These are phyloP conservation scores for Leishmania major DNA, from an alignment of 208 protist genomes.

Conservation along the genomic window DNA sequence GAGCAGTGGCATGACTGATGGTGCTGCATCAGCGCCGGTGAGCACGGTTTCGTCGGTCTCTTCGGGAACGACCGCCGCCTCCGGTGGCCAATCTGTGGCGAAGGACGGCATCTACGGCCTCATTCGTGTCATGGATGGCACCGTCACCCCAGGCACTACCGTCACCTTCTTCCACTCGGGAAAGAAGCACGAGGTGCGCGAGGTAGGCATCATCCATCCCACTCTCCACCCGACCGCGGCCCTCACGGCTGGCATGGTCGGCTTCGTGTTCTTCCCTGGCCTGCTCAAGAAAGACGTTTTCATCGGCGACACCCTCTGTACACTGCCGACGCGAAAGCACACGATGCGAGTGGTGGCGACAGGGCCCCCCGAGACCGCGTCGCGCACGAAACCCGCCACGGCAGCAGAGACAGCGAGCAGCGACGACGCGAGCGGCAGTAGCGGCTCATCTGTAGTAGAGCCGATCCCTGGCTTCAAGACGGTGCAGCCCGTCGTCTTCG, in stretches of 20 bases:
- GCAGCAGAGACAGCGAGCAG: background rate
- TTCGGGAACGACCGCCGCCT: background rate
- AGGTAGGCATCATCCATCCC: constrained; percentile 96
- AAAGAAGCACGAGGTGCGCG: constrained; percentile 79
- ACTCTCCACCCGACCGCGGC: constrained; percentile 79
- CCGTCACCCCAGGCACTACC: constrained; percentile 74
- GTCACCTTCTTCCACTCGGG: constrained; percentile 68
- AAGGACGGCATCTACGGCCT: constrained; percentile 73
- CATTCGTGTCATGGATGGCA: constrained; percentile 92
- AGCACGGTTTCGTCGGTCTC: constrained; percentile 1
- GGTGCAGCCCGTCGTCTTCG: constrained; percentile 95
- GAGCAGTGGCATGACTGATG: constrained; percentile 87
- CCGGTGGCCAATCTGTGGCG: constrained; percentile 25
- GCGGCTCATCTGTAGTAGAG: constrained; percentile 17
- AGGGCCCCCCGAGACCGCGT: background rate
- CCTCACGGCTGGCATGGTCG: constrained; percentile 95
- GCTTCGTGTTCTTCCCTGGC: constrained; percentile 93
- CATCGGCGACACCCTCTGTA: constrained; percentile 96
- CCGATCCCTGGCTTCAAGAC: constrained; percentile 71
- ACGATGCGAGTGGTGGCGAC: constrained; percentile 24
- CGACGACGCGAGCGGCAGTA: background rate
- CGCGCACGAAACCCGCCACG: background rate
- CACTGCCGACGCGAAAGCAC: constrained; percentile 58
- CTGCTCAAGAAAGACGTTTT: constrained; percentile 84
- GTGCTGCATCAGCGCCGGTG: constrained; percentile 4